Conservation (phyloP, 495 filamentous ascomycete species). For the Neurospora tetraspora region DNA sequence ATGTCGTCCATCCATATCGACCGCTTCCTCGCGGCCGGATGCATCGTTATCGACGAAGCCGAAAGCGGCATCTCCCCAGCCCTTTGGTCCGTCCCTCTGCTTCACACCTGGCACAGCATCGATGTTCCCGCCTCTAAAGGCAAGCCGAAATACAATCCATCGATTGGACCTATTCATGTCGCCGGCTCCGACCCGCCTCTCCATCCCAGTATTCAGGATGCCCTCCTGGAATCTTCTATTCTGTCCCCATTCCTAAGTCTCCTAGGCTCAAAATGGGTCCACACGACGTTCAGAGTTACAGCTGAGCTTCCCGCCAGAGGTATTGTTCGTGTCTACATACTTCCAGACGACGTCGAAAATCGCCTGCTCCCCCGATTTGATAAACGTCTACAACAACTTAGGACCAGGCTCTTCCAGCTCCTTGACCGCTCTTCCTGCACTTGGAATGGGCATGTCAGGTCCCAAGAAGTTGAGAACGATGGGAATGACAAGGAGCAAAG, state of each 20-base stretch:
- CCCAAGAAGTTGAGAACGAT: background rate
- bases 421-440: constrained; percentile 46
- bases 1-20: background rate
- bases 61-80: background rate
- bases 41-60: constrained; percentile 17
- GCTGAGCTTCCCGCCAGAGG: constrained; percentile 8
- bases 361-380: constrained; percentile 34
- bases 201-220: constrained; percentile 22
- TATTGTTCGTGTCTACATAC: constrained; percentile 50
- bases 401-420: constrained; percentile 40
- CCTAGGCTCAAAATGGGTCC: constrained; percentile 30
- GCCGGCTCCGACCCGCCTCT: constrained; percentile 2
- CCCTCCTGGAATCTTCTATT: constrained; percentile 17
- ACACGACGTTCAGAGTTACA: constrained; percentile 24
- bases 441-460: constrained; percentile 41
- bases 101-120: constrained; percentile 17
- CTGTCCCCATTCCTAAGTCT: constrained; percentile 18
- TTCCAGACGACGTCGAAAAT: constrained; percentile 57
- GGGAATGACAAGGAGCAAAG: constrained; percentile 24
- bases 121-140: background rate
- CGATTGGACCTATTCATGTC: background rate
- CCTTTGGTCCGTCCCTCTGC: background rate
- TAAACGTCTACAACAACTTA: constrained; percentile 29
- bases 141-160: background rate
- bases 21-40: constrained; percentile 28